phyloP scores from a whole-genome alignment of 805 yeast genomes.

The Cyberlindnera galapagoensis region DNA sequence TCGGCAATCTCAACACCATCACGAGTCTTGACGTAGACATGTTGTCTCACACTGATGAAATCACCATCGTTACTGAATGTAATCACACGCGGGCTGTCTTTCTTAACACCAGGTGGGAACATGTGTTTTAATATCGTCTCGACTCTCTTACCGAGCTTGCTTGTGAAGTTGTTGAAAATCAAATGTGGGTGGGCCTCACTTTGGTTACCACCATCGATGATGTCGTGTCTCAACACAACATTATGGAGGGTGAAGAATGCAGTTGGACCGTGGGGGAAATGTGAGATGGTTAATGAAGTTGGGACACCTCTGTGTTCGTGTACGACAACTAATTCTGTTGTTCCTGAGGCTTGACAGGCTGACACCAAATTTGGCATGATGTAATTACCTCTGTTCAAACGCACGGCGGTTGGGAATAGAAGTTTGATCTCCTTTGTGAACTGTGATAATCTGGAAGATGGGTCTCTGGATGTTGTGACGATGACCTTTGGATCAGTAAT shows the following conservation, averaged over 20 bases:
- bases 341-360: constrained; percentile 74
- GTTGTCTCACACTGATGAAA: constrained; percentile 91
- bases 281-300: constrained; percentile 84
- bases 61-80: constrained; percentile 89
- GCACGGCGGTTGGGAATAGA: constrained; percentile 81
- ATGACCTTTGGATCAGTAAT: constrained; percentile 84
- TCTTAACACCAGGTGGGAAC: constrained; percentile 96
- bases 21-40: constrained; percentile 82
- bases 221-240: constrained; percentile 90
- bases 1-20: constrained; percentile 91
- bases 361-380: constrained; percentile 78
- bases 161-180: constrained; percentile 82
- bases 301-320: constrained; percentile 99
- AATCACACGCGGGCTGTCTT: constrained; percentile 84
- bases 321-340: constrained; percentile 76
- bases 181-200: constrained; percentile 92
- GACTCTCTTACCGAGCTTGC: constrained; percentile 77
- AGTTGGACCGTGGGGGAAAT: constrained; percentile 98
- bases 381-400: constrained; percentile 90
- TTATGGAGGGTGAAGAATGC: constrained; percentile 91
- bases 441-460: constrained; percentile 77
- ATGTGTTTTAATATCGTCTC: constrained; percentile 76
- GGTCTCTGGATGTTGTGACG: constrained; percentile 91
- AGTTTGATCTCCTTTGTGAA: constrained; percentile 89
- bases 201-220: constrained; percentile 76